Conservation (phyloP, 805 yeast species). For the Dipodascus geniculatus region DNA sequence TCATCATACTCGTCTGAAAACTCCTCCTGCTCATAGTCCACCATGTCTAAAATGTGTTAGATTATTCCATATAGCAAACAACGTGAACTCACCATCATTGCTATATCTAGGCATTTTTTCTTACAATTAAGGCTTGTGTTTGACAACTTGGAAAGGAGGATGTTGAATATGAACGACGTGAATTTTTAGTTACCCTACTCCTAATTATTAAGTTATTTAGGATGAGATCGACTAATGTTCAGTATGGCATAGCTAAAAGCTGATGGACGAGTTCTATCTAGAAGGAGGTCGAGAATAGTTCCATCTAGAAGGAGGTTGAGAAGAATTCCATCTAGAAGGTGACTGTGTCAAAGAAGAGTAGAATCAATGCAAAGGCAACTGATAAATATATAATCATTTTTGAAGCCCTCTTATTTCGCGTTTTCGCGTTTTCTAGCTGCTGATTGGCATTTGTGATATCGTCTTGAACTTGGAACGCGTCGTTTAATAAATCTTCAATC, state of each 20-base stretch:
- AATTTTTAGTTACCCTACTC: neutral
- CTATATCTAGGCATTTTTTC: neutral
- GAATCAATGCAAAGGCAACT: constrained; percentile 40
- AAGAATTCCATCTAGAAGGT: neutral
- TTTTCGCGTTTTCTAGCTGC: constrained; percentile 56
- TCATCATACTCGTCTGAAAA: neutral
- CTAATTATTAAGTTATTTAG: no score
- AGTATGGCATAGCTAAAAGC: no score
- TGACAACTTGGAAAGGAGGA: no score
- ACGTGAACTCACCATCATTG: neutral
- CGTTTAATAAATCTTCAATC: constrained; percentile 49
- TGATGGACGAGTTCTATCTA: no score
- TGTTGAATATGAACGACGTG: no score
- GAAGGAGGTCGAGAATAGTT: no score
- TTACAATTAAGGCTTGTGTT: no score
- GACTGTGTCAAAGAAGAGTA: constrained; percentile 31
- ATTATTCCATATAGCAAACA: neutral
- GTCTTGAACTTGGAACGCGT: constrained; percentile 51
- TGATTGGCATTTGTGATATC: constrained; percentile 65
- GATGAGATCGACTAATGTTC: no score
- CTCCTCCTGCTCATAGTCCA: neutral
- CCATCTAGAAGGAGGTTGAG: no score
- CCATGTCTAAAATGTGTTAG: neutral
- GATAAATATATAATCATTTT: constrained; percentile 45
- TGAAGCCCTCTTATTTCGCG: constrained; percentile 50